A percentile compares a stretch with the other conserved stretches of the same genome.
phyloP scores from a whole-genome alignment of 208 protist genomes.

The Herpetomonas tarakana region DNA sequence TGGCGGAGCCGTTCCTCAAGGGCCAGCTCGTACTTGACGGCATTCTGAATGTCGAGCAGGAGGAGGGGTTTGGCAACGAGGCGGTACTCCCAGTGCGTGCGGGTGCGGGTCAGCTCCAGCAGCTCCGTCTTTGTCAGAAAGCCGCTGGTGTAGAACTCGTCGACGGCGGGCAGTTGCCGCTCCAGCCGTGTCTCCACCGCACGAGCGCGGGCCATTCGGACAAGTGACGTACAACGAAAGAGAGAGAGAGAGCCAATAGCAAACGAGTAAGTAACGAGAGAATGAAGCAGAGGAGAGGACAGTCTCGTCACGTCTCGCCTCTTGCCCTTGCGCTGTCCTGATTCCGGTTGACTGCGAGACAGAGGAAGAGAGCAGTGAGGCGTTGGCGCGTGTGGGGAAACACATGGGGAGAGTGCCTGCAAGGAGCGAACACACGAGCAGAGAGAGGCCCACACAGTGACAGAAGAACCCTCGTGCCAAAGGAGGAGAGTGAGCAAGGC shows the following conservation, averaged over 20 bases:
- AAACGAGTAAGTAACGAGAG: not conserved
- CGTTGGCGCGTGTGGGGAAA: too few relatives aligned
- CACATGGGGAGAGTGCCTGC: too few relatives aligned
- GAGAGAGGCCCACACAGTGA: too few relatives aligned
- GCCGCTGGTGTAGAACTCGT: slow-evolving; percentile 85
- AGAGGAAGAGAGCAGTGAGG: too few relatives aligned
- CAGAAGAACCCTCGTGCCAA: too few relatives aligned
- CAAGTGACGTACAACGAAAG: too few relatives aligned
- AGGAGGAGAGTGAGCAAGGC: too few relatives aligned
- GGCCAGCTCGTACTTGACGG: slow-evolving; percentile 68
- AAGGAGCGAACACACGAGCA: too few relatives aligned
- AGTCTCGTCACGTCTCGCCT: too few relatives aligned
- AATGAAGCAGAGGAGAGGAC: not conserved
- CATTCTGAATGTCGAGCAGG: slow-evolving; percentile 76
- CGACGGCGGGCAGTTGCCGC: slow-evolving; percentile 76
- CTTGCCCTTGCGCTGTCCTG: too few relatives aligned
- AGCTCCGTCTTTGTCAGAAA: slow-evolving; percentile 72
- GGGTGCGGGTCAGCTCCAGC: slow-evolving; percentile 59
- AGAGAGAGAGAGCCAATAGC: not conserved
- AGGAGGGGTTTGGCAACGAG: slow-evolving; percentile 86
- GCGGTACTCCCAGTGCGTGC: slow-evolving; percentile 83
- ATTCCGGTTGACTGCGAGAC: too few relatives aligned
- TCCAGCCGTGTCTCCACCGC: slow-evolving; percentile 88
- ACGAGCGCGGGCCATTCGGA: slow-evolving; percentile 69
- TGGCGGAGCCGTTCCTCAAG: slow-evolving; percentile 59